Percentiles rank a stretch among this genome's conserved stretches.
Evolutionary conservation across 257 asterid genomes (phyloP).

Genomic region (Hygrophila difformis): DNA sequence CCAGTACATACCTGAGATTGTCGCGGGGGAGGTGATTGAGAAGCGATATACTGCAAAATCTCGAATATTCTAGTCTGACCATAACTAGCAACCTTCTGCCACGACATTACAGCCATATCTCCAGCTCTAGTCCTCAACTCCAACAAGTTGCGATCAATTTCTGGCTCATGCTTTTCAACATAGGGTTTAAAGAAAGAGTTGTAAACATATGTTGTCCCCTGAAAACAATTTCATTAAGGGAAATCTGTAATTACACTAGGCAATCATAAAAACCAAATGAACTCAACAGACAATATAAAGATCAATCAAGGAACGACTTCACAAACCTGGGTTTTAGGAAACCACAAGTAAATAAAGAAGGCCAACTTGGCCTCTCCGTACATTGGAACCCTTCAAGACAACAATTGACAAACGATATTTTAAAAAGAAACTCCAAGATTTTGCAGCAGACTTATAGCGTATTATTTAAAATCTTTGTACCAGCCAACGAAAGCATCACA

Average conservation of each 20-base stretch:
- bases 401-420: not conserved
- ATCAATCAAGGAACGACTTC: constrained; percentile 11
- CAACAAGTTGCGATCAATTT: constrained; percentile 74
- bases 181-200: constrained; percentile 86
- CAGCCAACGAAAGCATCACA: constrained; percentile 85
- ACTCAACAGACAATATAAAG: not conserved
- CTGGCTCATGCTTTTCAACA: constrained; percentile 74
- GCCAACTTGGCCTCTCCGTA: constrained; percentile 97
- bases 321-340: constrained; percentile 92
- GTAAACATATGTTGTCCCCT: constrained; percentile 93
- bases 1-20: constrained; percentile 51
- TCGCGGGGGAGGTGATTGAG: constrained; percentile 55
- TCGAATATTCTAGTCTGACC: constrained; percentile 79
- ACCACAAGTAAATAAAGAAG: constrained; percentile 88
- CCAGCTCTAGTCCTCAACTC: constrained; percentile 81
- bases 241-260: no score
- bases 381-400: constrained; percentile 78
- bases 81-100: constrained; percentile 57
- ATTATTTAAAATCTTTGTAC: constrained; percentile 39
- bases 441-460: not conserved
- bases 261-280: constrained; percentile 13
- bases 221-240: constrained; percentile 28
- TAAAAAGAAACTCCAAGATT: constrained; percentile 1
- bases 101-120: constrained; percentile 52
- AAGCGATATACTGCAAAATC: constrained; percentile 72